Conservation (phyloP, 371 early-diverging fungal genomes). For the Syncephalastrum sp. region DNA sequence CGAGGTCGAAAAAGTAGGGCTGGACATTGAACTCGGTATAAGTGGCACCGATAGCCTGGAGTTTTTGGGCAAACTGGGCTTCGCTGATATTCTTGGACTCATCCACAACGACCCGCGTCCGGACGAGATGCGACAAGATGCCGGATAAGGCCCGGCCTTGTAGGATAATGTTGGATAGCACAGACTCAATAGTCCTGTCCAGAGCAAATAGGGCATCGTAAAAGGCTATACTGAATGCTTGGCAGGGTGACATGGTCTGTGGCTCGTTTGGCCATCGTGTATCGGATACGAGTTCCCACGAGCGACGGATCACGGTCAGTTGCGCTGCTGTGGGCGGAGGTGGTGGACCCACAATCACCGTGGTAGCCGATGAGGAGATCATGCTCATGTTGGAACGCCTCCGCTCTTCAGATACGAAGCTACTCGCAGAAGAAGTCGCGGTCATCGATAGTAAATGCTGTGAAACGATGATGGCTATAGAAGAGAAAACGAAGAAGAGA, state of each 20-base stretch:
- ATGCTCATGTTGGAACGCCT: no score
- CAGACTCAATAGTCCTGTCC: slow-evolving; percentile 15
- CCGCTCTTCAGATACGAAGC: no score
- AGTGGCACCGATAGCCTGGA: slow-evolving; percentile 32
- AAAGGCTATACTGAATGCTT: slow-evolving; percentile 32
- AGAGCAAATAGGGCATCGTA: slow-evolving; percentile 28
- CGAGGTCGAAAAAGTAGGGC: slow-evolving; percentile 27
- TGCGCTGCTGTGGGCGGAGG: slow-evolving; percentile 24
- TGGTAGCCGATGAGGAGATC: no score
- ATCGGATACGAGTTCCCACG: slow-evolving; percentile 29
- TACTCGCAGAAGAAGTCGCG: no score
- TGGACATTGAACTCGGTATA: slow-evolving; percentile 34
- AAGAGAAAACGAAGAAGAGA: no score
- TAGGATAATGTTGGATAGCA: slow-evolving; percentile 27
- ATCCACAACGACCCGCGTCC: slow-evolving; percentile 14
- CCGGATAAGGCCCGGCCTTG: slow-evolving; percentile 36
- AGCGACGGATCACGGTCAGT: slow-evolving; percentile 24
- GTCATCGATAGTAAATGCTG: no score
- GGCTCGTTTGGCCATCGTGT: slow-evolving; percentile 18
- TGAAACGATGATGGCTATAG: no score
- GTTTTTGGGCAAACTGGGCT: background rate
- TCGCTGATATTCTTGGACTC: background rate
- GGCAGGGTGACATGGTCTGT: slow-evolving; percentile 21
- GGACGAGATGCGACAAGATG: slow-evolving; percentile 25
- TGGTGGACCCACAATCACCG: background rate